These are phyloP conservation scores for Fragaria iinumae DNA, from an alignment of 306 rosid genomes.

Conservation along the genomic window DNA sequence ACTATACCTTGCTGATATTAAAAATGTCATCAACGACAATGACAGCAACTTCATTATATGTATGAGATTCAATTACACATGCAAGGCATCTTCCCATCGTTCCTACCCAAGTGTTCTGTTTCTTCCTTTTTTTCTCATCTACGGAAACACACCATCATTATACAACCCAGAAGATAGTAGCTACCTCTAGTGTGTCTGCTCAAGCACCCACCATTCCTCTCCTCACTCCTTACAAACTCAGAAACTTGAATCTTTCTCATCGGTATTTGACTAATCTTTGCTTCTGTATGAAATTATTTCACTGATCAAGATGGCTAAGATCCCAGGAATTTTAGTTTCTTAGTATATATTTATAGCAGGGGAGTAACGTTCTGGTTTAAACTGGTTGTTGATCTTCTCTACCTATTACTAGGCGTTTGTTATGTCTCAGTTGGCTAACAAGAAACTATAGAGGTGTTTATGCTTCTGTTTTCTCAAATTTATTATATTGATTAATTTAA, in stretches of 20 bases:
- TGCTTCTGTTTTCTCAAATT: background rate
- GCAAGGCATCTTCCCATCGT: too few species aligned
- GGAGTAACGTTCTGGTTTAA: background rate
- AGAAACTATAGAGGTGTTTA: background rate
- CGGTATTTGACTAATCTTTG: background rate
- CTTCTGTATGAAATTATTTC: background rate
- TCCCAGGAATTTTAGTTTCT: too few species aligned
- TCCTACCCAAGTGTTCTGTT: too few species aligned
- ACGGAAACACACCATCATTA: too few species aligned
- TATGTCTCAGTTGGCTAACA: background rate
- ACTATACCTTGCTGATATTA: too few species aligned
- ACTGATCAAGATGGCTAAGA: background rate
- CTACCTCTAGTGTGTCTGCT: background rate
- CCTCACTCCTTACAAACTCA: slow-evolving; percentile 3
- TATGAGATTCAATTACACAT: too few species aligned
- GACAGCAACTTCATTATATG: too few species aligned
- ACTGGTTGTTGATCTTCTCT: background rate
- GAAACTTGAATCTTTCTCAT: background rate
- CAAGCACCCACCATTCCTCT: background rate
- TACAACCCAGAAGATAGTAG: background rate
- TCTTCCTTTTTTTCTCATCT: too few species aligned
- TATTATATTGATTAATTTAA: too few species aligned
- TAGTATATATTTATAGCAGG: background rate
- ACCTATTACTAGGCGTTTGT: background rate
- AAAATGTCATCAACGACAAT: too few species aligned